Conservation (phyloP, 164 flowering plant species). For the Cinnamomum micranthum region DNA sequence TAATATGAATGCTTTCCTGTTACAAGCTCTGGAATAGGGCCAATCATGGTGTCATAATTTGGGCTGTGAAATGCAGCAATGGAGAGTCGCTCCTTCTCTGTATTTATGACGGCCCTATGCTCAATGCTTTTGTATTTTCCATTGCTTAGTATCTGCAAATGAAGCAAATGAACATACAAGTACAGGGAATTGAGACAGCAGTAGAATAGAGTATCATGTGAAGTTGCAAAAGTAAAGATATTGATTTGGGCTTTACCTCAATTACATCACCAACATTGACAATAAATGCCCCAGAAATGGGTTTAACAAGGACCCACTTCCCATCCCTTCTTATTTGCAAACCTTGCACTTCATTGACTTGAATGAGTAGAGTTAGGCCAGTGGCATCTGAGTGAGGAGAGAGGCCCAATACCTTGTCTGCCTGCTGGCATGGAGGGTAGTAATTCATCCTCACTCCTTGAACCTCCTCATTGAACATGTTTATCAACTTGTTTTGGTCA, state of each 20-base stretch:
- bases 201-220: not conserved
- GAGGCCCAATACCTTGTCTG: slow-evolving; percentile 39
- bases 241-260: slow-evolving; percentile 32
- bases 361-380: slow-evolving; percentile 37
- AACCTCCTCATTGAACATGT: slow-evolving; percentile 21
- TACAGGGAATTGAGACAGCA: not conserved
- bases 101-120: slow-evolving; percentile 46
- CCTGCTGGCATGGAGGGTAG: slow-evolving; percentile 41
- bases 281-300: slow-evolving; percentile 33
- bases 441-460: slow-evolving; percentile 40
- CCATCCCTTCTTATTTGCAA: slow-evolving; percentile 43
- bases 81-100: slow-evolving; percentile 38
- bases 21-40: slow-evolving; percentile 31
- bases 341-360: slow-evolving; percentile 42
- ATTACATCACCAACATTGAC: slow-evolving; percentile 45
- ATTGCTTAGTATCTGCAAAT: slow-evolving; percentile 49
- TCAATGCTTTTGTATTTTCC: slow-evolving; percentile 46
- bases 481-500: slow-evolving; percentile 21
- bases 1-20: slow-evolving; percentile 14
- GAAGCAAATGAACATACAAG: not conserved
- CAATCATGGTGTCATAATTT: slow-evolving; percentile 14
- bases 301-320: slow-evolving; percentile 42
- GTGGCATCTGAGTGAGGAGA: slow-evolving; percentile 50
- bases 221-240: not conserved
- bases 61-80: slow-evolving; percentile 43